Evolutionary conservation across 139 green algal genomes (phyloP).

Genomic region (Zygnema circumcarinatum): DNA sequence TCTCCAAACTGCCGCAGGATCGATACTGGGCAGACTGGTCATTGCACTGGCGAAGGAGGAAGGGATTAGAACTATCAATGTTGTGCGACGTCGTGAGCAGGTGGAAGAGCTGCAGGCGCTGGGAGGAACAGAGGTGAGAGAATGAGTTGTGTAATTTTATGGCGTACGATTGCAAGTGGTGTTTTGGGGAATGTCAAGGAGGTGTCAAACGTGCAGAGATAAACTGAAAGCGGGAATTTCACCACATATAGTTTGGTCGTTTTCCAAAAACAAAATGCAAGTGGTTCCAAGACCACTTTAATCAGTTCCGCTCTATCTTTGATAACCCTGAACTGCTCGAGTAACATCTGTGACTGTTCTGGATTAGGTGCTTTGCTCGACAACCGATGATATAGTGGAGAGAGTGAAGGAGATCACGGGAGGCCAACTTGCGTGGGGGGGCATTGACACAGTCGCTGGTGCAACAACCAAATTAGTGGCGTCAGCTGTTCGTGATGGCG

Average conservation of each 20-base stretch:
- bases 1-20: conserved; percentile 38
- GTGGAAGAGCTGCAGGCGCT: conserved; percentile 34
- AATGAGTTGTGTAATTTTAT: neutral
- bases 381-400: conserved; percentile 8
- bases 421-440: conserved; percentile 11
- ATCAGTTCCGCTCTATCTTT: too few relatives aligned
- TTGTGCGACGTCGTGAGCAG: conserved; percentile 23
- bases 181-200: too few relatives aligned
- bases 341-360: too few relatives aligned
- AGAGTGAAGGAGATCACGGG: conserved; percentile 27
- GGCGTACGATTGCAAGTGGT: neutral
- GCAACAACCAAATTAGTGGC: conserved; percentile 34
- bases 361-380: neutral
- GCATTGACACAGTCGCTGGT: conserved; percentile 25
- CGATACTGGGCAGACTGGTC: conserved; percentile 31
- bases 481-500: neutral
- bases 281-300: too few relatives aligned
- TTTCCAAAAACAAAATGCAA: too few relatives aligned
- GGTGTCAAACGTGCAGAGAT: too few relatives aligned
- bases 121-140: conserved; percentile 30
- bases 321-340: too few relatives aligned
- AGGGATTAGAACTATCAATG: conserved; percentile 51
- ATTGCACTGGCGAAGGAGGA: conserved; percentile 40
- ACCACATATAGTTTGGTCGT: too few relatives aligned
- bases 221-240: too few relatives aligned